Evolutionary conservation across 1,284 basidiomycete species (phyloP).

Genomic region (Schizophyllum commune): DNA sequence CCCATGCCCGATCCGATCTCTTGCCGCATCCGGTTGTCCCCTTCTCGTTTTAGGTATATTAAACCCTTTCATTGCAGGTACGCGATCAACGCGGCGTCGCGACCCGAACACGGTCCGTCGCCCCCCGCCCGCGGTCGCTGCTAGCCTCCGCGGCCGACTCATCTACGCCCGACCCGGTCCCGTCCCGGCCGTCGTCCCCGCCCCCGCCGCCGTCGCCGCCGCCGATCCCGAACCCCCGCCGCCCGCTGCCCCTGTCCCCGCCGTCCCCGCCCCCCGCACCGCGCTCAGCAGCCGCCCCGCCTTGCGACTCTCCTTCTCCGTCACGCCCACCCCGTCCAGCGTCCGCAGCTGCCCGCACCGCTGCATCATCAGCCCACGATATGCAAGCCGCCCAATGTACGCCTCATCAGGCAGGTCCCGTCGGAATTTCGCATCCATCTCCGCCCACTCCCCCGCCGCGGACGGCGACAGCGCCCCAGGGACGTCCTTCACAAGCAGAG

Average conservation of each 20-base stretch:
- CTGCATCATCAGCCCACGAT: conserved; percentile 81
- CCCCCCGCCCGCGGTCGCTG: too few relatives aligned
- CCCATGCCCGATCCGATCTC: too few relatives aligned
- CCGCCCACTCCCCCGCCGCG: conserved; percentile 48
- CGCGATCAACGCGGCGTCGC: too few relatives aligned
- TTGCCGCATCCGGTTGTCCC: too few relatives aligned
- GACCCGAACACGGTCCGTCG: too few relatives aligned
- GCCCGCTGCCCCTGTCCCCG: conserved; percentile 8
- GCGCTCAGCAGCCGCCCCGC: conserved; percentile 62
- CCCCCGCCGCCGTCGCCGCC: neutral
- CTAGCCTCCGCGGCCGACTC: too few relatives aligned
- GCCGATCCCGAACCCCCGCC: neutral
- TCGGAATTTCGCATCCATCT: conserved; percentile 80
- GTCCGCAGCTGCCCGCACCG: conserved; percentile 57
- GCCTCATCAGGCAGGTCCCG: conserved; percentile 81
- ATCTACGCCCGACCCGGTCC: too few relatives aligned
- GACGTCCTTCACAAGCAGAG: conserved; percentile 65
- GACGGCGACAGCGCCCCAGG: conserved; percentile 53
- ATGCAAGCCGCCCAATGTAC: conserved; percentile 80
- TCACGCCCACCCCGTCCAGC: conserved; percentile 79
- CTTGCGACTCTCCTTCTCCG: conserved; percentile 76
- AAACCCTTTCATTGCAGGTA: too few relatives aligned
- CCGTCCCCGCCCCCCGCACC: conserved; percentile 24
- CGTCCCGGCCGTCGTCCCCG: neutral
- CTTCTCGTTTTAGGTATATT: too few relatives aligned